Percentiles rank a stretch among this genome's conserved stretches.
Evolutionary conservation across 108 stramenopile species (phyloP).

Genomic region (Aurantiochytrium sp.): DNA sequence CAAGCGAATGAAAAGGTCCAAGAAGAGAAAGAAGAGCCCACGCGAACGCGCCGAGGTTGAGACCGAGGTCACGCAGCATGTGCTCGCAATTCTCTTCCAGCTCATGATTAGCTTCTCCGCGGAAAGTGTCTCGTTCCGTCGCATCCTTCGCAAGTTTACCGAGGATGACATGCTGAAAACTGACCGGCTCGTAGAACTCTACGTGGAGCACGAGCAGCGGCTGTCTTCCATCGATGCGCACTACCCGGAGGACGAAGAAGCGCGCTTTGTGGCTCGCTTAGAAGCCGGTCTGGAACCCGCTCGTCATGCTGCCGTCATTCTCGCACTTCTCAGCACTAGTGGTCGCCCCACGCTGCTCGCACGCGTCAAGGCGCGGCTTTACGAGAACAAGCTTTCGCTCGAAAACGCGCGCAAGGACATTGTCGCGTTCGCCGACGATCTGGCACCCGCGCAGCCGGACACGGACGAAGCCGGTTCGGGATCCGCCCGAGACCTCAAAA

Average conservation of each 20-base stretch:
- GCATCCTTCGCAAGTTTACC: background rate
- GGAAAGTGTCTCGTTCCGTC: background rate
- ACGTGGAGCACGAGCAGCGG: background rate
- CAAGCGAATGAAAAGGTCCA: background rate
- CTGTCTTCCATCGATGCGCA: background rate
- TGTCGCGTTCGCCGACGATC: background rate
- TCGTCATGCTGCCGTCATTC: background rate
- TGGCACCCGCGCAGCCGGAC: background rate
- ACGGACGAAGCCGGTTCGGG: background rate
- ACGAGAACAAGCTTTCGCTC: conserved; percentile 3
- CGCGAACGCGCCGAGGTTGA: background rate
- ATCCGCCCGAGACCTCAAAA: background rate
- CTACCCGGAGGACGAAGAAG: background rate
- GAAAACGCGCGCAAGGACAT: background rate
- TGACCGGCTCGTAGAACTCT: background rate
- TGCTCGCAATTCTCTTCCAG: background rate
- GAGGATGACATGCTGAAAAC: background rate
- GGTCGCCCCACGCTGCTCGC: background rate
- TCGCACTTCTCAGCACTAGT: background rate
- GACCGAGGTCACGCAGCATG: background rate
- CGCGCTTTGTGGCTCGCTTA: background rate
- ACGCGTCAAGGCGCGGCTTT: background rate
- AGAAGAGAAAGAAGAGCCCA: background rate
- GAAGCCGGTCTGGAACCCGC: background rate
- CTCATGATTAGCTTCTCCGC: background rate